Percentiles rank a stretch among this genome's conserved stretches.
Conservation (phyloP, 2,329 filamentous ascomycete genomes). For the Trichophyton benhamiae region DNA sequence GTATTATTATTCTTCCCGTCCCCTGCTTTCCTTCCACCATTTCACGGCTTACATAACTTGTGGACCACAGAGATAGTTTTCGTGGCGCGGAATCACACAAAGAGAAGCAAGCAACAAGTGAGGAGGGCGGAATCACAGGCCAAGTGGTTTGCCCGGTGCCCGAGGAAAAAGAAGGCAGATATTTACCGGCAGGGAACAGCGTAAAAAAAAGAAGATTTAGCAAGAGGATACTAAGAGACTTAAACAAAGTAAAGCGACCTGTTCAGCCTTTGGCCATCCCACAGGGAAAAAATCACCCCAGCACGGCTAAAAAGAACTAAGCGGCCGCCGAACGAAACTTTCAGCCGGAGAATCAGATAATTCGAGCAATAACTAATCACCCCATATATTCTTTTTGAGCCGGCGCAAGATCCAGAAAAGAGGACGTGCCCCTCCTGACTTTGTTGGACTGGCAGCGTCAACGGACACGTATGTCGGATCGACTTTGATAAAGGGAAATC, state of each 20-base stretch:
- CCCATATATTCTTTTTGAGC: background rate
- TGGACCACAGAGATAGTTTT: background rate
- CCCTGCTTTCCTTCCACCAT: background rate
- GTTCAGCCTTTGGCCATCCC: background rate
- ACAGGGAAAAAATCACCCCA: background rate
- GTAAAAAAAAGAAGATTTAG: background rate
- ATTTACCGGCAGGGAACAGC: too few species aligned
- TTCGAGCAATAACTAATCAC: background rate
- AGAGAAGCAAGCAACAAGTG: background rate
- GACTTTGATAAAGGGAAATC: background rate
- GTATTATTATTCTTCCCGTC: too few species aligned
- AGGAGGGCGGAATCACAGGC: background rate
- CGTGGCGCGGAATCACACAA: background rate
- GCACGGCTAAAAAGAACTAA: background rate
- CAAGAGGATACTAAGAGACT: background rate
- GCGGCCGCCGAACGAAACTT: background rate
- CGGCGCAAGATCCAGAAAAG: background rate
- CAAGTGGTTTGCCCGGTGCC: background rate
- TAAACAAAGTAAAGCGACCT: background rate
- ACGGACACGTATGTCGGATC: constrained; percentile 1
- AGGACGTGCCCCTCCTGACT: background rate
- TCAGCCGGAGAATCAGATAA: constrained; percentile 1
- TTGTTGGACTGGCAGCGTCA: background rate
- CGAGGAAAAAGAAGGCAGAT: background rate
- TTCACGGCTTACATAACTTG: background rate